Conservation (phyloP, 139 green algal genomes). For the Astrephomene gubernaculifera region DNA sequence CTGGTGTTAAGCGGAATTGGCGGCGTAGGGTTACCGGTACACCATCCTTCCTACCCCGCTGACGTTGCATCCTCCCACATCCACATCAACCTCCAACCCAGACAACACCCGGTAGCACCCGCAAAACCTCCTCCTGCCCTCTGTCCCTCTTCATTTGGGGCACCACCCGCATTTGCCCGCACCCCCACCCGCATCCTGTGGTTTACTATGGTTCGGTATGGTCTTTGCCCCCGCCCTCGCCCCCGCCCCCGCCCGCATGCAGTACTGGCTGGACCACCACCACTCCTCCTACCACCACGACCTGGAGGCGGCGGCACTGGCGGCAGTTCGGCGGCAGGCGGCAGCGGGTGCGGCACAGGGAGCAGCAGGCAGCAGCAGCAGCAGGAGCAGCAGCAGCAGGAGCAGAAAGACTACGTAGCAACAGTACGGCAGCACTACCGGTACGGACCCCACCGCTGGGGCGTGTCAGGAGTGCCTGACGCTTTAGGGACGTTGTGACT, state of each 20-base stretch:
- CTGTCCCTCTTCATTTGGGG: background rate
- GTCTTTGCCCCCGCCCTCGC: no score
- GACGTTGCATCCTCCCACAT: background rate
- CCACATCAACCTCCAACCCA: background rate
- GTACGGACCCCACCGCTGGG: no score
- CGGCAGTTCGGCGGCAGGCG: background rate
- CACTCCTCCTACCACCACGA: constrained; percentile 74
- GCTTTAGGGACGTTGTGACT: no score
- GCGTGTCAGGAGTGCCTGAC: no score
- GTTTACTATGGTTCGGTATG: no score
- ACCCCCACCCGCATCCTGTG: no score
- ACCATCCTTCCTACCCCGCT: no score
- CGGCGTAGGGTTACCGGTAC: no score
- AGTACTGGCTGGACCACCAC: constrained; percentile 76
- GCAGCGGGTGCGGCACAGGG: background rate
- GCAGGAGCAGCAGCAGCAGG: background rate
- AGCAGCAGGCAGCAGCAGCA: background rate
- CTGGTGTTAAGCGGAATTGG: no score
- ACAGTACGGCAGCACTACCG: no score
- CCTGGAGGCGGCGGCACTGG: constrained; percentile 67
- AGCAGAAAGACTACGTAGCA: no score
- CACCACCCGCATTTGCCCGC: background rate
- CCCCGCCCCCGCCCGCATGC: constrained; percentile 36
- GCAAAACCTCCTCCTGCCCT: background rate
- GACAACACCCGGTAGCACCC: background rate